phyloP scores from a whole-genome alignment of 257 asterid genomes.

The Petrea volubilis region DNA sequence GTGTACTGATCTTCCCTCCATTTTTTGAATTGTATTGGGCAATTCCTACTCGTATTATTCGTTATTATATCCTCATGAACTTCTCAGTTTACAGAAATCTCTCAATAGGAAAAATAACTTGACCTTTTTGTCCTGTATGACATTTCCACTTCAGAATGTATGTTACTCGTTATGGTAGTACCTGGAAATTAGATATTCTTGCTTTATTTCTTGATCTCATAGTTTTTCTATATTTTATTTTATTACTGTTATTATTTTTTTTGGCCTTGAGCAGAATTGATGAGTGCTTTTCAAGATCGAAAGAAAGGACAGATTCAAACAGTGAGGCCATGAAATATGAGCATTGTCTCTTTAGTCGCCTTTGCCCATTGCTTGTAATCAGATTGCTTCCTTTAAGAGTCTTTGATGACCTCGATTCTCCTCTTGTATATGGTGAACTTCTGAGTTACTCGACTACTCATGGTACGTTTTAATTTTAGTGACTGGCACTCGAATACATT shows the following conservation, averaged over 20 bases:
- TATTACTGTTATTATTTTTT: too few species aligned
- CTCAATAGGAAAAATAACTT: not conserved
- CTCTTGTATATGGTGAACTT: slow-evolving; percentile 62
- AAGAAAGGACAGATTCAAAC: slow-evolving; percentile 30
- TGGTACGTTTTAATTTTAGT: slow-evolving; percentile 46
- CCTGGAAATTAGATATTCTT: not conserved
- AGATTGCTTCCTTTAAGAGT: slow-evolving; percentile 83
- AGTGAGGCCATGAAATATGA: slow-evolving; percentile 41
- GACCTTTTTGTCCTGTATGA: not conserved
- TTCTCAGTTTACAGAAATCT: not conserved
- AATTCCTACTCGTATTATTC: not conserved
- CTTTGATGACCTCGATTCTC: slow-evolving; percentile 67
- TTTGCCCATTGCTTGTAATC: slow-evolving; percentile 88
- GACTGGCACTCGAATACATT: not conserved
- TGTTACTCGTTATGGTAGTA: not conserved
- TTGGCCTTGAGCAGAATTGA: slow-evolving; percentile 42
- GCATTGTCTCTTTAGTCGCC: slow-evolving; percentile 59
- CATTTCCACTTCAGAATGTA: not conserved
- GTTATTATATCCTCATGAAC: not conserved
- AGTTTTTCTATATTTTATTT: not conserved
- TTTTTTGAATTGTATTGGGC: not conserved
- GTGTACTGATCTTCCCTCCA: not conserved
- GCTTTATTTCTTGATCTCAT: not conserved
- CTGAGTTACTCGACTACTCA: slow-evolving; percentile 29
- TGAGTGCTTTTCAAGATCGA: slow-evolving; percentile 33